These are phyloP conservation scores for Aspergillus oerlinghausenensis DNA, from an alignment of 2,329 filamentous ascomycete genomes.

Conservation along the genomic window DNA sequence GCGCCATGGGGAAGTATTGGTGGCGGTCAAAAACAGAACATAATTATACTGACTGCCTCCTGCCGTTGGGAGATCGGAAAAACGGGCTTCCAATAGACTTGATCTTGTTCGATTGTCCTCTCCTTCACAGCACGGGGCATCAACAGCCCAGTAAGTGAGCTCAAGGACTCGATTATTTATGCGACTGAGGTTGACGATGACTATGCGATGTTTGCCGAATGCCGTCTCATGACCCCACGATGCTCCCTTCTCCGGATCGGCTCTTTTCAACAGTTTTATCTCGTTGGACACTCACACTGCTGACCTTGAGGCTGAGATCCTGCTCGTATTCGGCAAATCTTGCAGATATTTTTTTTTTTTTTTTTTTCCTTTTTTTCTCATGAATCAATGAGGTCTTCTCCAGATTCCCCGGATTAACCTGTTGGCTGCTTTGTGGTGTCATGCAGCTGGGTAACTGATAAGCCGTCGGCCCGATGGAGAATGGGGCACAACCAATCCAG, in stretches of 20 bases:
- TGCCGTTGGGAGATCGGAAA: neutral
- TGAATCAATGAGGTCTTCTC: neutral
- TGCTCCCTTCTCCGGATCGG: no score
- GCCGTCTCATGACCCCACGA: neutral
- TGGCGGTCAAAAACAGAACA: neutral
- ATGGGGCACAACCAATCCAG: neutral
- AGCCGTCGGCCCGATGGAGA: neutral
- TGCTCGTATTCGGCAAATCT: neutral
- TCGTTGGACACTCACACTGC: neutral
- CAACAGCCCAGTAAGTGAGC: neutral
- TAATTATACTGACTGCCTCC: neutral
- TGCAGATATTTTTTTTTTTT: neutral
- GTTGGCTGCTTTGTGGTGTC: neutral
- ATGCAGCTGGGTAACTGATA: neutral
- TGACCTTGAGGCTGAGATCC: neutral
- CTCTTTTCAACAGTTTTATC: neutral
- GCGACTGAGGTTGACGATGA: neutral
- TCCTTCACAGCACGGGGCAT: neutral
- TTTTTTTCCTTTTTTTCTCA: no score
- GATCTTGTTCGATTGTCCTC: neutral
- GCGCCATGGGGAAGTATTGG: slow-evolving; percentile 6
- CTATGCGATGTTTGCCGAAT: neutral
- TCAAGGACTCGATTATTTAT: neutral
- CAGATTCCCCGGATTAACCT: neutral
- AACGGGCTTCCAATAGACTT: neutral